Evolutionary conservation across 2,329 filamentous ascomycete genomes (phyloP).

Genomic region (Fusarium mundagurra): DNA sequence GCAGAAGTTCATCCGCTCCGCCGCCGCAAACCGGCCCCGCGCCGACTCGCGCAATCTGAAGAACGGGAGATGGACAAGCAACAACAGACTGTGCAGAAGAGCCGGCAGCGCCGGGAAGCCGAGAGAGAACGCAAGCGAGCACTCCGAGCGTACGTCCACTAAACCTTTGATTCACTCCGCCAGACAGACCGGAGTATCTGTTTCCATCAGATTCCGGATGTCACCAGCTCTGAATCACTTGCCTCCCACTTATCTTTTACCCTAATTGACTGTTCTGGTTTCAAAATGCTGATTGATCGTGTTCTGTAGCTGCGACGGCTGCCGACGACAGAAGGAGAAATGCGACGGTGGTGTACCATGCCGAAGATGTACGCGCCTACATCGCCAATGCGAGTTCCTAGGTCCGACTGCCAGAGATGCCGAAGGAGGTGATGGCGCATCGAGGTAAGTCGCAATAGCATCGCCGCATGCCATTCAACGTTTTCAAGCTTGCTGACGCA

Average conservation of each 20-base stretch:
- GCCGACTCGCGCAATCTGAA: constrained; percentile 36
- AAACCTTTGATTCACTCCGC: neutral
- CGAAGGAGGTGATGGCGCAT: constrained; percentile 39
- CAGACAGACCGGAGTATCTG: neutral
- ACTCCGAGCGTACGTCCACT: constrained; percentile 40
- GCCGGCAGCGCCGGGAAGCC: constrained; percentile 43
- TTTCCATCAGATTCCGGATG: constrained; percentile 1
- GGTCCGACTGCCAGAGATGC: constrained; percentile 46
- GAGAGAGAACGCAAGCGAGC: constrained; percentile 45
- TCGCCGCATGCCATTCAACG: neutral
- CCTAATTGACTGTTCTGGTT: neutral
- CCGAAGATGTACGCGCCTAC: constrained; percentile 61
- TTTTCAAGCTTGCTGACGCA: constrained; percentile 17
- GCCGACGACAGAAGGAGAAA: constrained; percentile 65
- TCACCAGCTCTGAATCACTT: neutral
- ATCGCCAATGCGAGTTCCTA: constrained; percentile 60
- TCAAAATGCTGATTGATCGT: constrained; percentile 9
- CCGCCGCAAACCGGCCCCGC: constrained; percentile 43
- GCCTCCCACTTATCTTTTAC: neutral
- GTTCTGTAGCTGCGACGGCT: constrained; percentile 60
- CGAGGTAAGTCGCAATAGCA: constrained; percentile 20
- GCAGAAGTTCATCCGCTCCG: constrained; percentile 33
- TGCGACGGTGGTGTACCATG: constrained; percentile 66
- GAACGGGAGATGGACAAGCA: constrained; percentile 45
- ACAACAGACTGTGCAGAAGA: constrained; percentile 44